Base-by-base conservation (phyloP, 768 basidiomycete species). In the Asterophora lycoperdoides region DNA sequence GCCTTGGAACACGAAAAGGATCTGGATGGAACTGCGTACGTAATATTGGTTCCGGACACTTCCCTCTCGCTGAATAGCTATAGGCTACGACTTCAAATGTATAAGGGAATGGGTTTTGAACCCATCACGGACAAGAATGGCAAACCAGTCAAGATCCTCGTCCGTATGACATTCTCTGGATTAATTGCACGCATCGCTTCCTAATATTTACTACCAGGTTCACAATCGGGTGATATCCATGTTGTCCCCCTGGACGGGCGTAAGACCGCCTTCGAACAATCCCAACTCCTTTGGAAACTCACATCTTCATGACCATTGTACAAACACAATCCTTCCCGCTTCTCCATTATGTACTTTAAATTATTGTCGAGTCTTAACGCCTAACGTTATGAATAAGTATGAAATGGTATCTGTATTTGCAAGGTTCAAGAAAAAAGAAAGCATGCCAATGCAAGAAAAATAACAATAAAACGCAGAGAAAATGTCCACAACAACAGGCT, bases 91-190 rank as follows among this genome's bases (percentile, higher is more conserved):
- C 60, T 89, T 18, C 77, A 77, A 55, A 68, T 90, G 52, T 88
- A 79, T 64, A 84, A 80, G 59, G 80, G 79, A 8, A 64, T 90
- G 34, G 89, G 89, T 14, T 85, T 90, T 53, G 79, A 85, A 43
- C 80, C 86, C 4, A 66, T 89, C 35, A 52, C 78, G 14, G 76
- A 80, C 49, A 77, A 77, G 47, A 63, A 76, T 35, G 79, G 79
- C 0, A 61, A 65, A 13, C 56, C 79, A 20, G 55, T 63, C 10
- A 88, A 84, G 58, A 78, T 89, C 67, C 76, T 91, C 57, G 72
- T 90, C 56, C 71, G 86, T 89, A 60, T 62, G 86, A 17, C 33
- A 37, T 15, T 17, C 15, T 32, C 41, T 30, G 19, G 13, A 14
- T 9, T 15, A 14, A 19, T 26, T 6, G 14, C 26, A 9, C 35